Base-by-base conservation (phyloP, 257 asterid genomes). In the Solanum tarapatanum region DNA sequence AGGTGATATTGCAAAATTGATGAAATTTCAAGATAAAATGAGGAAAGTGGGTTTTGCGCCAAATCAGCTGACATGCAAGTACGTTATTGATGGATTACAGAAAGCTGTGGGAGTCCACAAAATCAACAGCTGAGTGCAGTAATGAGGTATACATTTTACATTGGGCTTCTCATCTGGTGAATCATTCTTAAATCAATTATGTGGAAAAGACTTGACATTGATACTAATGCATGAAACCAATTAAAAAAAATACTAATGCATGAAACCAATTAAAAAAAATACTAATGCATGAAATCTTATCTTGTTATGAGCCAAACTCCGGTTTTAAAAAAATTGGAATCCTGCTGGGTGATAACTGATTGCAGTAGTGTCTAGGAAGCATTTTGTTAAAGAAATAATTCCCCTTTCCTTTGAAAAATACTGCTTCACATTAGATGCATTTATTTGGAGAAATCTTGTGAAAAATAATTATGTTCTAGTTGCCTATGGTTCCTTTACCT, bases 11-110 rank as follows among this genome's bases (percentile, higher is more conserved):
- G 89, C 89, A 39, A 90, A 88, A 87, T 87, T 91, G 69, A 93
- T 92, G 87, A 90, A 89, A 62, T 92, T 94, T 86, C 98, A 94
- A 91, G 94, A 91, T 82, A 91, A 92, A 91, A 94, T 96, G 98
- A 90, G 91, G 48, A 94, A 91, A 89, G 72, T 92, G n/a, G 98
- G 98, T 9, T 96, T 89, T 88, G 87, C 83, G 43, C 95, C 98
- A 70, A 94, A 89, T 87, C 90, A 90, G 86, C 87, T 88, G 48
- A 92, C 98, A 11, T 94, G 96, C 92, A 93, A 95, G 93, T 92
- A 91, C 66, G 91, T 94, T 32, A 90, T 96, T 86, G 93, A 91
- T 86, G 97, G 97, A 77, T 90, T 95, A 94, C 86, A 89, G 92
- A 93, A 86, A 88, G 93, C 93, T 45, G 84, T 85, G 84, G 87